These are phyloP conservation scores for Penicillium sp. DNA, from an alignment of 2,329 filamentous ascomycete genomes.

Conservation along the genomic window DNA sequence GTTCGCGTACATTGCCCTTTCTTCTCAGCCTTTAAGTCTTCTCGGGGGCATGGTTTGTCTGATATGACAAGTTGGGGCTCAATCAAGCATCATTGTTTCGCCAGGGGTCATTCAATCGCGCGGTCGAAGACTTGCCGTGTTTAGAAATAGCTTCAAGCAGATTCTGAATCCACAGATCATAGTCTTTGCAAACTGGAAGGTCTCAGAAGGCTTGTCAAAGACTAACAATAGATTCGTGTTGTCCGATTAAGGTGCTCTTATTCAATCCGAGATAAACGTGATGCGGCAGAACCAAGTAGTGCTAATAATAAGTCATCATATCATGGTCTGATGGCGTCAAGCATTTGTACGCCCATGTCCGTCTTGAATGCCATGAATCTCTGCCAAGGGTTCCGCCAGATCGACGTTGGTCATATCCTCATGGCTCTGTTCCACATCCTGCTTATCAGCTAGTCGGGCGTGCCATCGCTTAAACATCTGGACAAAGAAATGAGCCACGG, in stretches of 20 bases:
- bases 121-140: too few relatives aligned
- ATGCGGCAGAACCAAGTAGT: too few relatives aligned
- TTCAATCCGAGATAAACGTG: not conserved
- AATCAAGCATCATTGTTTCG: too few relatives aligned
- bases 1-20: too few relatives aligned
- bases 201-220: not conserved
- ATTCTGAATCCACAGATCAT: not conserved
- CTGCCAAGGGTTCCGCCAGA: slow-evolving; percentile 5
- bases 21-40: too few relatives aligned
- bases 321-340: not conserved
- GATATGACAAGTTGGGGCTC: too few relatives aligned
- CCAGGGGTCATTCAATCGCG: too few relatives aligned
- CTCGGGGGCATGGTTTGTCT: too few relatives aligned
- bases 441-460: slow-evolving; percentile 16
- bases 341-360: not conserved
- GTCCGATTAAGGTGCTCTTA: not conserved
- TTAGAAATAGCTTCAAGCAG: too few relatives aligned
- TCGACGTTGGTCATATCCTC: slow-evolving; percentile 7
- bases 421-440: slow-evolving; percentile 9
- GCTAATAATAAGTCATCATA: not conserved
- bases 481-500: slow-evolving; percentile 41
- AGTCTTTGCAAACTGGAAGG: not conserved
- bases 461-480: slow-evolving; percentile 36
- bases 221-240: not conserved
- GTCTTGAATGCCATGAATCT: not conserved